Conservation (phyloP, 805 yeast species). For the Candida palmyrensis region DNA sequence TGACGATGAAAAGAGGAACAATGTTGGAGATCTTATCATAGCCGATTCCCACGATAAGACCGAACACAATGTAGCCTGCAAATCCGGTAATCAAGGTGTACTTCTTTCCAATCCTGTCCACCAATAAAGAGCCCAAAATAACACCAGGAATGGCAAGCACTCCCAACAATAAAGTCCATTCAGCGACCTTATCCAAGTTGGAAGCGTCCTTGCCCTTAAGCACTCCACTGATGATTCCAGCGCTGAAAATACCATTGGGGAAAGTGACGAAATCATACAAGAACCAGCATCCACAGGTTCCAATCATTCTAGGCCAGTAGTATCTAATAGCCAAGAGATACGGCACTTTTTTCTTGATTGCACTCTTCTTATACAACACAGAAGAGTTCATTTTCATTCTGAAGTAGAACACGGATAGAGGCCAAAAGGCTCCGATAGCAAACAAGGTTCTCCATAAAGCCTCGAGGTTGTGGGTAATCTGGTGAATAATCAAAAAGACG, state of each 20-base stretch:
- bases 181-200: constrained; percentile 55
- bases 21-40: constrained; percentile 53
- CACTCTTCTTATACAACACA: constrained; percentile 56
- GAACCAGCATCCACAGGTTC: constrained; percentile 76
- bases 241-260: constrained; percentile 70
- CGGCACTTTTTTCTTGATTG: constrained; percentile 49
- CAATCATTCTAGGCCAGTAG: constrained; percentile 65
- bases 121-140: constrained; percentile 59
- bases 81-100: constrained; percentile 70
- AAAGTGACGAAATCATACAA: constrained; percentile 76
- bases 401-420: constrained; percentile 66
- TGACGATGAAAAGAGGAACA: constrained; percentile 58
- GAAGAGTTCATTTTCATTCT: constrained; percentile 67
- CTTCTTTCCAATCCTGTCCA: constrained; percentile 66
- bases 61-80: constrained; percentile 64
- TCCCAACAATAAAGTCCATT: constrained; percentile 68
- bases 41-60: constrained; percentile 65
- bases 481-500: constrained; percentile 62
- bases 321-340: constrained; percentile 56
- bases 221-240: constrained; percentile 51
- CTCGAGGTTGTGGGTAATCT: constrained; percentile 44
- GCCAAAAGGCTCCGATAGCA: constrained; percentile 64
- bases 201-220: constrained; percentile 25
- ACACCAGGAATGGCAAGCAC: constrained; percentile 71
- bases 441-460: constrained; percentile 70